Evolutionary conservation across 164 flowering plant species (phyloP).

Genomic region (Magnolia sinica): DNA sequence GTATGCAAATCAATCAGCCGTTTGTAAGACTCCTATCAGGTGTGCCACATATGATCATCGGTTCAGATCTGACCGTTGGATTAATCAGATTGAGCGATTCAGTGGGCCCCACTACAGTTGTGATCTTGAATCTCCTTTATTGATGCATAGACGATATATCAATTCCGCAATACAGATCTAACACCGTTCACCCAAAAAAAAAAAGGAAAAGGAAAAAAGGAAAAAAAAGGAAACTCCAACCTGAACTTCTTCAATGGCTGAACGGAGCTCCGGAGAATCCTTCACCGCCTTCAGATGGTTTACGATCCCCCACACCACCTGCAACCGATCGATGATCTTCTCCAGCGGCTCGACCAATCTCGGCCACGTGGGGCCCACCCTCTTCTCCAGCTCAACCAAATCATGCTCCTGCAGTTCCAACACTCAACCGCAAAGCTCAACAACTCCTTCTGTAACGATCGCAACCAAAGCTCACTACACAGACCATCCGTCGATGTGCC

Average conservation of each 20-base stretch:
- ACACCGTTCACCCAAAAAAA: too few relatives aligned
- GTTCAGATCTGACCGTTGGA: too few relatives aligned
- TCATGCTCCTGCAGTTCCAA: conserved; percentile 56
- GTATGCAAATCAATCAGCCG: too few relatives aligned
- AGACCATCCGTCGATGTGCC: background rate
- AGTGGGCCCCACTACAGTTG: too few relatives aligned
- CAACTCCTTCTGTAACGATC: background rate
- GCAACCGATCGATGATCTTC: conserved; percentile 64
- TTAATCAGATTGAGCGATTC: too few relatives aligned
- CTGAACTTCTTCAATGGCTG: conserved; percentile 97
- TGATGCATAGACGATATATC: too few relatives aligned
- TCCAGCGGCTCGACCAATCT: conserved; percentile 88
- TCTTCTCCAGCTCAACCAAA: conserved; percentile 71
- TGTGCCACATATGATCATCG: too few relatives aligned
- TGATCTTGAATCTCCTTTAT: too few relatives aligned
- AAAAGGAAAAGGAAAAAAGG: background rate
- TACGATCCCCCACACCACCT: conserved; percentile 87
- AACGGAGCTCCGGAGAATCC: conserved; percentile 79
- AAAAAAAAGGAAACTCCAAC: conserved; percentile 25
- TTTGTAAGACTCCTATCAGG: too few relatives aligned
- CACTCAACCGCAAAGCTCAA: background rate
- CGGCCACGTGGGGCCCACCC: conserved; percentile 88
- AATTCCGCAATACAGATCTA: too few relatives aligned
- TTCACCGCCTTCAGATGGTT: conserved; percentile 89
- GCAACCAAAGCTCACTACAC: background rate